phyloP scores from a whole-genome alignment of 2,329 filamentous ascomycete species.

The Clarireedia paspali region DNA sequence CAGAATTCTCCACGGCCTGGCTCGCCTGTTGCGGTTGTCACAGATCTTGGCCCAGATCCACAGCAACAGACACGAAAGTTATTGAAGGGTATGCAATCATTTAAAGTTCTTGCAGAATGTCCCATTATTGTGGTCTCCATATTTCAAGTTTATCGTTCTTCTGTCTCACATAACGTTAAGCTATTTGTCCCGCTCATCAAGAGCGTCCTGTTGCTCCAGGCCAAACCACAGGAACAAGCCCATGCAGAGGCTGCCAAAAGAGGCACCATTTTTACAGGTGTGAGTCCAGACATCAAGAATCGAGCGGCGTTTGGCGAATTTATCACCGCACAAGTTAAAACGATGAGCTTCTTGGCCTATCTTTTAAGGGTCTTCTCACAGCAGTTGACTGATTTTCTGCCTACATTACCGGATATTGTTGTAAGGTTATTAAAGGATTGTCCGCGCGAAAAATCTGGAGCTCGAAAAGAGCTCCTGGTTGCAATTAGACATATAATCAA shows the following conservation, averaged over 20 bases:
- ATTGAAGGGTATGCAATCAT: conserved; percentile 93
- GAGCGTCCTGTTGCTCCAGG: conserved; percentile 77
- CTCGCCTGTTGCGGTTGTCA: conserved; percentile 76
- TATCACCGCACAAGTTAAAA: conserved; percentile 96
- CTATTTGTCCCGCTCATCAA: conserved; percentile 93
- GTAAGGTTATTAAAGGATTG: conserved; percentile 90
- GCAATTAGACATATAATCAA: conserved; percentile 98
- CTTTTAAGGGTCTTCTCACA: conserved; percentile 80
- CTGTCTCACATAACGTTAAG: conserved; percentile 78
- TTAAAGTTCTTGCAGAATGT: conserved; percentile 96
- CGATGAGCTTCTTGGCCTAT: conserved; percentile 97
- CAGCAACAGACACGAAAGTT: conserved; percentile 75
- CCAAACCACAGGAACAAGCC: conserved; percentile 85
- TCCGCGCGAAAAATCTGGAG: conserved; percentile 85
- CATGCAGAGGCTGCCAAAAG: conserved; percentile 76
- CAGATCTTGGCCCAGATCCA: conserved; percentile 73
- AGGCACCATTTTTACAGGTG: conserved; percentile 80
- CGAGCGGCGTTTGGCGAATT: conserved; percentile 93
- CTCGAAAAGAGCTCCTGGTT: conserved; percentile 89
- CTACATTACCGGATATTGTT: conserved; percentile 77
- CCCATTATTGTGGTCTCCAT: conserved; percentile 98
- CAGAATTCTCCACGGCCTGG: conserved; percentile 77
- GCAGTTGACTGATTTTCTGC: conserved; percentile 81
- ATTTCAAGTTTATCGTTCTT: conserved; percentile 82
- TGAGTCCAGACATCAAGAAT: conserved; percentile 90